Evolutionary conservation across 1,284 basidiomycete genomes (phyloP).

Genomic region (Phenoliferia sp.): DNA sequence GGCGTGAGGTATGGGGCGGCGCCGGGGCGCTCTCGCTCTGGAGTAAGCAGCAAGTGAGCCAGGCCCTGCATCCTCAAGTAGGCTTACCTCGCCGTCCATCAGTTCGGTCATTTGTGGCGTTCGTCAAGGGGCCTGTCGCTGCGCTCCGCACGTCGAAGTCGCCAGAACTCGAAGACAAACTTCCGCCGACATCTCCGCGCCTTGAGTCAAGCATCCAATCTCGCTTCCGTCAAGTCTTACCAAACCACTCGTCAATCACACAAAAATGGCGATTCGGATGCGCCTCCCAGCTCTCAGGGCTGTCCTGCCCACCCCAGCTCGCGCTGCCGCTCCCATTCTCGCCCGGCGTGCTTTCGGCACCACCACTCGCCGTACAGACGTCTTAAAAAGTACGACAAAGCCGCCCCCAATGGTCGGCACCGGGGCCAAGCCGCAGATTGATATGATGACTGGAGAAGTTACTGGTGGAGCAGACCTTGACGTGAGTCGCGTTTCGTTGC

Average conservation of each 20-base stretch:
- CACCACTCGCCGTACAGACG: neutral
- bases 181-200: no score
- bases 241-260: neutral
- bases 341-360: slow-evolving; percentile 13
- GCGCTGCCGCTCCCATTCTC: slow-evolving; percentile 1
- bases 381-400: neutral
- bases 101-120: no score
- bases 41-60: no score
- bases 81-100: no score
- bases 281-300: slow-evolving; percentile 12
- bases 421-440: neutral
- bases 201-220: neutral
- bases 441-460: slow-evolving; percentile 28
- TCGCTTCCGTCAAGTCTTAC: neutral
- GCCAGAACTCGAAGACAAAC: no score
- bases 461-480: slow-evolving; percentile 23
- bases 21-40: no score
- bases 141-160: no score
- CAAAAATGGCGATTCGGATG: slow-evolving; percentile 17
- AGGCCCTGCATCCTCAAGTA: no score
- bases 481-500: slow-evolving; percentile 8
- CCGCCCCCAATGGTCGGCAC: slow-evolving; percentile 11
- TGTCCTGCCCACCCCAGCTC: slow-evolving; percentile 6
- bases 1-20: no score
- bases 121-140: no score